Percentiles rank a stretch among this genome's conserved stretches.
phyloP scores from a whole-genome alignment of 2,329 filamentous ascomycete genomes.

The Pseudocercospora musae region DNA sequence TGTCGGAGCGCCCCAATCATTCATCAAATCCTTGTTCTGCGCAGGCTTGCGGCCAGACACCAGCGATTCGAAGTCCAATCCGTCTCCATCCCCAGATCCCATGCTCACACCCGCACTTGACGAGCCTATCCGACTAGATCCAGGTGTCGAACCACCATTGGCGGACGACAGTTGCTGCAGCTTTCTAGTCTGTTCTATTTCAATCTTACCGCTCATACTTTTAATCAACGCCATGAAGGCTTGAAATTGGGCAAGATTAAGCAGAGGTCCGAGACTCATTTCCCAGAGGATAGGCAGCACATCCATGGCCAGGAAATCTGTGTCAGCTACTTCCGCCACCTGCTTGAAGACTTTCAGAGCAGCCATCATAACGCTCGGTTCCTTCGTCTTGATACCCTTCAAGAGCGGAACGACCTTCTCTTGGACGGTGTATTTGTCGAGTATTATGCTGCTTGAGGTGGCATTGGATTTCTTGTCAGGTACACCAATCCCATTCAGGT shows the following conservation, averaged over 20 bases:
- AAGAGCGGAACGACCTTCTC: slow-evolving; percentile 92
- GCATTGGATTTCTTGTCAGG: slow-evolving; percentile 44
- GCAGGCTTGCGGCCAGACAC: slow-evolving; percentile 69
- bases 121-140: slow-evolving; percentile 67
- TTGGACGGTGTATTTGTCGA: slow-evolving; percentile 98
- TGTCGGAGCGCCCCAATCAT: slow-evolving; percentile 42
- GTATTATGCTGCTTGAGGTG: slow-evolving; percentile 55
- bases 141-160: slow-evolving; percentile 30
- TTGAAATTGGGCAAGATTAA: slow-evolving; percentile 82
- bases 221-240: slow-evolving; percentile 88
- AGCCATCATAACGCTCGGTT: slow-evolving; percentile 96
- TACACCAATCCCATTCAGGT: slow-evolving; percentile 66
- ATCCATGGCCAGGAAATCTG: slow-evolving; percentile 88
- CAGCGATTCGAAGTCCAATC: slow-evolving; percentile 81
- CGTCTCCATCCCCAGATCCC: slow-evolving; percentile 54
- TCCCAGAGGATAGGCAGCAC: slow-evolving; percentile 85
- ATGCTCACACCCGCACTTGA: slow-evolving; percentile 45
- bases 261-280: slow-evolving; percentile 84
- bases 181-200: slow-evolving; percentile 84
- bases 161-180: slow-evolving; percentile 74
- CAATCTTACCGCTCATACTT: slow-evolving; percentile 71
- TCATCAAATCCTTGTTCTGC: slow-evolving; percentile 40
- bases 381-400: slow-evolving; percentile 93
- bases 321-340: slow-evolving; percentile 76
- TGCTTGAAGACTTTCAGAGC: slow-evolving; percentile 80